phyloP scores from a whole-genome alignment of 2,329 filamentous ascomycete species.

The Clathrospora elynae region DNA sequence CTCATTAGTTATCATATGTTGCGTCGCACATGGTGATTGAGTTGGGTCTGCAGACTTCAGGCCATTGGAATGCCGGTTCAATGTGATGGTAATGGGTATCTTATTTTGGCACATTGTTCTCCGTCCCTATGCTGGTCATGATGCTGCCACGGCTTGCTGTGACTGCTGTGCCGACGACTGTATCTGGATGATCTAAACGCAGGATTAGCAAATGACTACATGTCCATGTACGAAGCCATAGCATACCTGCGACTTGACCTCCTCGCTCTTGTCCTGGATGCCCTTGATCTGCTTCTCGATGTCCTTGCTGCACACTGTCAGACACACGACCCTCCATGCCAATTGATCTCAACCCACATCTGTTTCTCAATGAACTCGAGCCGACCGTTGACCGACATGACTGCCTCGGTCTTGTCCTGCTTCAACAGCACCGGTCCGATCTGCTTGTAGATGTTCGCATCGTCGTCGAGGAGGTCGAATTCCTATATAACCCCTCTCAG shows the following conservation, averaged over 20 bases:
- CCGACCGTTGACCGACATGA: slow-evolving; percentile 86
- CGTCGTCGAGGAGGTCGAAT: slow-evolving; percentile 77
- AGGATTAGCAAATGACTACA: slow-evolving; percentile 5
- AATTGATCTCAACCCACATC: slow-evolving; percentile 66
- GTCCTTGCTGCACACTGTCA: slow-evolving; percentile 58
- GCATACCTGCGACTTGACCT: slow-evolving; percentile 66
- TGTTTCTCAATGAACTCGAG: slow-evolving; percentile 93
- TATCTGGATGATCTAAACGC: slow-evolving; percentile 36
- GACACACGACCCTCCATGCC: not conserved
- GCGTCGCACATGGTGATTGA: too few relatives aligned
- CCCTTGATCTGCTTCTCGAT: slow-evolving; percentile 69
- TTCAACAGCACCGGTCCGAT: slow-evolving; percentile 91
- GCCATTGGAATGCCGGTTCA: too few relatives aligned
- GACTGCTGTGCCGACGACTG: slow-evolving; percentile 34
- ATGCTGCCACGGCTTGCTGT: slow-evolving; percentile 25
- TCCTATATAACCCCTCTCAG: slow-evolving; percentile 60
- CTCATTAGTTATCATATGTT: too few relatives aligned
- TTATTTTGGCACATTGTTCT: slow-evolving; percentile 3
- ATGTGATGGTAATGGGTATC: slow-evolving; percentile 15
- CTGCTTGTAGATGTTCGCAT: slow-evolving; percentile 93
- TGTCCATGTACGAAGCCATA: not conserved
- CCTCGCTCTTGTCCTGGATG: slow-evolving; percentile 67
- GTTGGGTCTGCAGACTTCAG: too few relatives aligned
- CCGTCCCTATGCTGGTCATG: not conserved
- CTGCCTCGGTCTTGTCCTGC: slow-evolving; percentile 89